A percentile compares a stretch with the other conserved stretches of the same genome.
These are phyloP conservation scores for Sphagnum magellanicum DNA, from an alignment of 228 moss, liverwort and hornwort species.

Conservation along the genomic window DNA sequence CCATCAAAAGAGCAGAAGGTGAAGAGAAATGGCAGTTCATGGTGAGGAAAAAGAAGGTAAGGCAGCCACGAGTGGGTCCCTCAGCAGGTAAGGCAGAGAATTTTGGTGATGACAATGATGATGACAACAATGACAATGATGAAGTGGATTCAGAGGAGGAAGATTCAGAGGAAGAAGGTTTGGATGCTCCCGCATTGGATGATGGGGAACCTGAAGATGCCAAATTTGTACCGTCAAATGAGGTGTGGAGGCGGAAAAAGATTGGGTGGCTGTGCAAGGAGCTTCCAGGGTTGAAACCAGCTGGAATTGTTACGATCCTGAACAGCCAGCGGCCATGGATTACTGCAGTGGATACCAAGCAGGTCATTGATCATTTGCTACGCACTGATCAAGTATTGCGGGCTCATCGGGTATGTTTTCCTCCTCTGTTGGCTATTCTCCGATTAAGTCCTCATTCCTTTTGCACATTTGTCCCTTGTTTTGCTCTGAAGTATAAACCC, in stretches of 20 bases:
- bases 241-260: slow-evolving; percentile 70
- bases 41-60: slow-evolving; percentile 75
- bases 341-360: slow-evolving; percentile 51
- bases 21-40: slow-evolving; percentile 94
- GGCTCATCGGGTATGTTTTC: slow-evolving; percentile 70
- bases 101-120: not conserved
- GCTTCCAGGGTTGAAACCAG: slow-evolving; percentile 65
- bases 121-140: slow-evolving; percentile 3
- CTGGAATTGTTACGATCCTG: slow-evolving; percentile 74
- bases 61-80: slow-evolving; percentile 6
- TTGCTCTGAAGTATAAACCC: too few relatives aligned
- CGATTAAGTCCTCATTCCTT: not conserved
- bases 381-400: slow-evolving; percentile 58
- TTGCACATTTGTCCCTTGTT: not conserved
- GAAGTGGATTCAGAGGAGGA: not conserved
- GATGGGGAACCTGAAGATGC: slow-evolving; percentile 16
- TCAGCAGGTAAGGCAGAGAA: slow-evolving; percentile 3
- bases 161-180: slow-evolving; percentile 26
- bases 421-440: not conserved
- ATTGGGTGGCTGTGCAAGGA: slow-evolving; percentile 83
- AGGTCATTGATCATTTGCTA: slow-evolving; percentile 68
- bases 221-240: not conserved
- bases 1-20: slow-evolving; percentile 56
- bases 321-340: slow-evolving; percentile 91
- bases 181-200: slow-evolving; percentile 1